Conservation (phyloP, 495 filamentous ascomycete species). For the Penicillium manginii region DNA sequence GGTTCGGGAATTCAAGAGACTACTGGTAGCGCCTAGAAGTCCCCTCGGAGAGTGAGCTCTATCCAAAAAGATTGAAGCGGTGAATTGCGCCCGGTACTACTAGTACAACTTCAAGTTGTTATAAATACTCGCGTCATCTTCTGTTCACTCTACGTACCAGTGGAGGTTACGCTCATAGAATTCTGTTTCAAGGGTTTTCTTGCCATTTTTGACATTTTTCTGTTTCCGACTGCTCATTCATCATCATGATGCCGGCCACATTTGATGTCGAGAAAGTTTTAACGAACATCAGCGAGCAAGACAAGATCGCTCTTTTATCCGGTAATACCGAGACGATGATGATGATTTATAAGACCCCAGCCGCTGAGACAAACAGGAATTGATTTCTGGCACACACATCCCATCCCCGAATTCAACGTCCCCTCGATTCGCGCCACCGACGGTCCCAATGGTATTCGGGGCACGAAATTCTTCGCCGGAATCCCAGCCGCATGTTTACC, state of each 20-base stretch:
- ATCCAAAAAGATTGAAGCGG: not conserved
- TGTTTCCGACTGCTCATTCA: not conserved
- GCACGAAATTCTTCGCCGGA: constrained; percentile 66
- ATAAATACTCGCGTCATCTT: too few species aligned
- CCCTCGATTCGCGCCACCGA: constrained; percentile 61
- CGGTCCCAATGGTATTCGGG: constrained; percentile 69
- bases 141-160: too few species aligned
- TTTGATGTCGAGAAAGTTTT: constrained; percentile 39
- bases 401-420: constrained; percentile 64
- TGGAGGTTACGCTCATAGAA: too few species aligned
- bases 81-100: too few species aligned
- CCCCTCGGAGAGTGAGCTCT: not conserved
- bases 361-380: constrained; percentile 24
- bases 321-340: constrained; percentile 15
- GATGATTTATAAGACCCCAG: not conserved
- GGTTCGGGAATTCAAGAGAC: too few species aligned
- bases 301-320: constrained; percentile 38
- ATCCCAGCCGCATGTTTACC: constrained; percentile 63
- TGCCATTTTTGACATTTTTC: not conserved
- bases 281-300: constrained; percentile 28
- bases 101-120: too few species aligned
- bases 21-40: not conserved
- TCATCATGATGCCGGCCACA: not conserved
- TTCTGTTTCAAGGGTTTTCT: not conserved
- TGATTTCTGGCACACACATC: constrained; percentile 74